Evolutionary conservation across 805 yeast genomes (phyloP), one percentile per base, ranked within the genome.

Genomic region (Nakazawaea siamensis): DNA sequence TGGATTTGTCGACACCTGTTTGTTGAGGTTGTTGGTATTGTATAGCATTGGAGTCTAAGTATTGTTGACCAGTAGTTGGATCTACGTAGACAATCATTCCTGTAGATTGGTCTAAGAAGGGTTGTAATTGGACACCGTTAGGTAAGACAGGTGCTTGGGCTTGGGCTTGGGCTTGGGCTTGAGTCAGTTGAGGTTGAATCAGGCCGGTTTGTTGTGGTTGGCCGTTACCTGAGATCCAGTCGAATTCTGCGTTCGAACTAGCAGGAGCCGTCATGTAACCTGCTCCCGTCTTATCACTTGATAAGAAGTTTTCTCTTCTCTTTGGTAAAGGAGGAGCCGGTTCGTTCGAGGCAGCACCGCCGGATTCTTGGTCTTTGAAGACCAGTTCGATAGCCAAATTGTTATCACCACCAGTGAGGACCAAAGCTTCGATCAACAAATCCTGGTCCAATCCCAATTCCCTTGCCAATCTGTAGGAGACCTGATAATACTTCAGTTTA

Each of bases 41-140:
- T 13, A 27, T 8, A n/a, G 34, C 19, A 35, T 47, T 58, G 8
- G 72, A 69, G 46, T 69, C 73, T 38, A 70, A 48, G 43, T 69
- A 70, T 47, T 79, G 82, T 46, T 80, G 86, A 2, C 80, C 80
- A 29, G 70, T 74, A 4, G 14, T 18, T 9, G 76, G 68, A 47
- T 81, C 88, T 24, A 80, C 71, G 46, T 80, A 81, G 23, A 71
- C 66, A 4, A 79, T 55, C 31, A 73, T 68, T 10, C 90, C 88
- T 0, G 86, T 78, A 6, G 68, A 60, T 2, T 87, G 86, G 46
- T 81, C 88, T 15, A 79, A 65, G 50, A 76, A 81, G 48, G 80
- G 90, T 20, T 31, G 46, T 59, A 80, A 55, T 65, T 75, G 53
- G 62, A 80, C 34, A 54, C 70, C 58, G 49, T 39, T 48, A 52